These are phyloP conservation scores for Camellia granthamiana DNA, from an alignment of 148 eudicot species.

Conservation along the genomic window DNA sequence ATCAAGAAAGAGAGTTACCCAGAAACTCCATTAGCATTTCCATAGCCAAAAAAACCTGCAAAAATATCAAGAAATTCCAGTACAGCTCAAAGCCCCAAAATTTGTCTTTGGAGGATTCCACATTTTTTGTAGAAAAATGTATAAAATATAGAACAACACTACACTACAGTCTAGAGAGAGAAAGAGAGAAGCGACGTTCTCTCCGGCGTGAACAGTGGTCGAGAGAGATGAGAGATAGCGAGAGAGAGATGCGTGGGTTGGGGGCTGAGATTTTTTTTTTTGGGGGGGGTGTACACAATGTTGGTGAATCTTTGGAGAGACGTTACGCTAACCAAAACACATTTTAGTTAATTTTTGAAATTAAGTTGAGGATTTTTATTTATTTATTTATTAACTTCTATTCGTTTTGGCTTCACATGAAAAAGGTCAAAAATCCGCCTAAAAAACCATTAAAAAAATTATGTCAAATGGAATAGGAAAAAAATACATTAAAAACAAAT, in stretches of 20 bases:
- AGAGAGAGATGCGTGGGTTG: slow-evolving; percentile 25
- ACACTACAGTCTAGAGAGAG: slow-evolving; percentile 17
- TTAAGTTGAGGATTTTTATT: neutral
- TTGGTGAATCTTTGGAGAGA: neutral
- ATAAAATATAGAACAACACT: slow-evolving; percentile 13
- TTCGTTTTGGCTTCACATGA: too few species aligned
- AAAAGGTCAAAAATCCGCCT: too few species aligned
- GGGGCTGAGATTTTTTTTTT: slow-evolving; percentile 28
- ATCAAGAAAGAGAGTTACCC: slow-evolving; percentile 21
- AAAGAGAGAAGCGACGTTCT: neutral
- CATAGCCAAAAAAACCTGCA: slow-evolving; percentile 25
- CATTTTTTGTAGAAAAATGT: slow-evolving; percentile 14
- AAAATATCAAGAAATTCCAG: slow-evolving; percentile 31
- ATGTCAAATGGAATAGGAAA: too few species aligned
- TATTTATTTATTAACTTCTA: neutral
- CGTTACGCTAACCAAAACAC: too few species aligned
- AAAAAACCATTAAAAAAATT: too few species aligned
- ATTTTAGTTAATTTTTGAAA: slow-evolving; percentile 1
- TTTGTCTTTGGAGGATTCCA: slow-evolving; percentile 18
- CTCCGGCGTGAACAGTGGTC: slow-evolving; percentile 16
- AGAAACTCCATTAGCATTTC: slow-evolving; percentile 8
- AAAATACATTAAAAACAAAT: too few species aligned
- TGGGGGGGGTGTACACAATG: neutral
- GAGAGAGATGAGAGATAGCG: slow-evolving; percentile 19
- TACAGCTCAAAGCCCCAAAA: slow-evolving; percentile 20